phyloP scores from a whole-genome alignment of 352 stramenopile genomes.

The Aphanomyces astaci region DNA sequence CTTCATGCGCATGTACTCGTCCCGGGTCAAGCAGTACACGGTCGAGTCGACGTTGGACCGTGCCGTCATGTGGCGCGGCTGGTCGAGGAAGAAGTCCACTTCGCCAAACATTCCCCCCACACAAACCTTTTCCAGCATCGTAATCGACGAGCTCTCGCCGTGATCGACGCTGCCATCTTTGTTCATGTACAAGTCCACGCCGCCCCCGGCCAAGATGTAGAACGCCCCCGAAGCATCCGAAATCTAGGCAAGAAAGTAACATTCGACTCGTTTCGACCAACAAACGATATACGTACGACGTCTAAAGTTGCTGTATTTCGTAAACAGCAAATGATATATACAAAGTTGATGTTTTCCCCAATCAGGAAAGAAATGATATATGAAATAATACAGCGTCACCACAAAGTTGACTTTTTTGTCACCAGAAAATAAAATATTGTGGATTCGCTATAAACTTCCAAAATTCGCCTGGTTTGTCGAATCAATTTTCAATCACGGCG shows the following conservation, averaged over 20 bases:
- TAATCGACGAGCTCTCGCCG: conserved; percentile 37
- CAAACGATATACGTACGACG: too few relatives aligned
- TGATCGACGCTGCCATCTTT: conserved; percentile 42
- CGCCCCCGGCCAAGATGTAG: conserved; percentile 66
- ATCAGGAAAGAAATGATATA: too few relatives aligned
- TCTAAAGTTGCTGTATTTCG: too few relatives aligned
- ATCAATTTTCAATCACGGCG: too few relatives aligned
- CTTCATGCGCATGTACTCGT: conserved; percentile 59
- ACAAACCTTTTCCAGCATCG: conserved; percentile 58
- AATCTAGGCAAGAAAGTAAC: conserved; percentile 11
- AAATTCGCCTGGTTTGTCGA: too few relatives aligned
- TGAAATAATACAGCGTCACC: too few relatives aligned
- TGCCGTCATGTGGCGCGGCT: conserved; percentile 58
- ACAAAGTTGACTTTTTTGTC: too few relatives aligned
- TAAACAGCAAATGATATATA: too few relatives aligned
- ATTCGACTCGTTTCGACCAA: too few relatives aligned
- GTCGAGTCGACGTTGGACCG: conserved; percentile 40
- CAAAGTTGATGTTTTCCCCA: too few relatives aligned
- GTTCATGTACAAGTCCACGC: conserved; percentile 72
- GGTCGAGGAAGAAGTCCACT: conserved; percentile 74
- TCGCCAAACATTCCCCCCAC: conserved; percentile 79
- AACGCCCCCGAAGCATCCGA: conserved; percentile 48
- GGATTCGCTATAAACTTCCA: too few relatives aligned
- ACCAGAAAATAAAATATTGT: too few relatives aligned
- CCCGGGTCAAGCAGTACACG: conserved; percentile 62